A percentile compares a stretch with the other conserved stretches of the same genome.
phyloP scores from a whole-genome alignment of 106 monocot genomes.

The Phalaenopsis aphrodite region DNA sequence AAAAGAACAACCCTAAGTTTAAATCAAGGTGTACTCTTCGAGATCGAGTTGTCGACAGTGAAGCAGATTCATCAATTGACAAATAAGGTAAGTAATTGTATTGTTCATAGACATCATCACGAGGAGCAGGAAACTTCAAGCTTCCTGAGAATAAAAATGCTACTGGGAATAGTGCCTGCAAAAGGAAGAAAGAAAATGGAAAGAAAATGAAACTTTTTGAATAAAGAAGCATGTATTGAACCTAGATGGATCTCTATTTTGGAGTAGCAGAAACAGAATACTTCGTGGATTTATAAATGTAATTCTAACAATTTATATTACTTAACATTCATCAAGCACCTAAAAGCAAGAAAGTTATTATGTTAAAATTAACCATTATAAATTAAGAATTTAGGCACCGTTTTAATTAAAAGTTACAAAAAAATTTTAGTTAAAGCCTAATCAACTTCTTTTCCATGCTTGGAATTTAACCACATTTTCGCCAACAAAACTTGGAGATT shows the following conservation, averaged over 20 bases:
- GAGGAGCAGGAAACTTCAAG: slow-evolving; percentile 57
- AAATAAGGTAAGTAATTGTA: slow-evolving; percentile 54
- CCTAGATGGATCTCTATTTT: not conserved
- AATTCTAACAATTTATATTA: not conserved
- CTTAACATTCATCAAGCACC: not conserved
- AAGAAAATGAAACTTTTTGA: not conserved
- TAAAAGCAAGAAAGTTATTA: not conserved
- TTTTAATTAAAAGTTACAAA: not conserved
- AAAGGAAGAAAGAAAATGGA: slow-evolving; percentile 2
- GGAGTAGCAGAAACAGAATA: not conserved
- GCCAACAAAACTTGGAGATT: not conserved
- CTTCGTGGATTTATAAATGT: not conserved
- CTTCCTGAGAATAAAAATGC: slow-evolving; percentile 76
- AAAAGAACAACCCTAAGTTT: slow-evolving; percentile 48
- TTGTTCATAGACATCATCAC: slow-evolving; percentile 39
- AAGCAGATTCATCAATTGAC: slow-evolving; percentile 19
- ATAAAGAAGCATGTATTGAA: not conserved
- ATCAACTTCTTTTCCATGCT: not conserved
- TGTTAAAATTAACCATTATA: not conserved
- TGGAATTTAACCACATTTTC: not conserved
- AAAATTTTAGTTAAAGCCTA: not conserved
- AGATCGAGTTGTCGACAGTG: slow-evolving; percentile 14
- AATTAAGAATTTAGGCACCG: not conserved
- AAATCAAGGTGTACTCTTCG: slow-evolving; percentile 79
- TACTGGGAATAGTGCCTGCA: slow-evolving; percentile 77